phyloP scores from a whole-genome alignment of 176 grass and related monocot species.

The Pontederia paniculata region DNA sequence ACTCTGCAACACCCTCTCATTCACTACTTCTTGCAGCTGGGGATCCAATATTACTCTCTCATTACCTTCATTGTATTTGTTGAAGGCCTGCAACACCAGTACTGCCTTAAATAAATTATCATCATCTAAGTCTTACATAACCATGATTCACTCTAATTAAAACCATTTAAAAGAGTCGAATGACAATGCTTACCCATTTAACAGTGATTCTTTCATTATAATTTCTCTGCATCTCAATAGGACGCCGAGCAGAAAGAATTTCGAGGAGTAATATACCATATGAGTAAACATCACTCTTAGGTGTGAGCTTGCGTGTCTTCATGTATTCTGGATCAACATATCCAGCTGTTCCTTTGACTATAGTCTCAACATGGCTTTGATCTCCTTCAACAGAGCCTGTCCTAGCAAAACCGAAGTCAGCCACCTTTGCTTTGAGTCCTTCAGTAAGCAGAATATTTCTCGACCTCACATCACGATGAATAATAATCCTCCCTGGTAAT shows the following conservation, averaged over 20 bases:
- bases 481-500: slow-evolving; percentile 81
- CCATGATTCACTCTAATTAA: neutral
- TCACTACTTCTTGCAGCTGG: slow-evolving; percentile 30
- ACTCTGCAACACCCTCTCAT: slow-evolving; percentile 32
- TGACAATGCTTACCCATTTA: slow-evolving; percentile 59
- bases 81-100: slow-evolving; percentile 29
- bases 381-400: slow-evolving; percentile 60
- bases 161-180: neutral
- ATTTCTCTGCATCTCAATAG: slow-evolving; percentile 56
- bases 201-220: slow-evolving; percentile 72
- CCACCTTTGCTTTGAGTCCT: slow-evolving; percentile 77
- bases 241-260: slow-evolving; percentile 75
- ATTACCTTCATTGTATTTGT: slow-evolving; percentile 27
- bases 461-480: slow-evolving; percentile 91
- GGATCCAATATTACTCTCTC: slow-evolving; percentile 45
- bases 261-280: slow-evolving; percentile 89
- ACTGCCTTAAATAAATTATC: neutral
- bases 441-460: slow-evolving; percentile 86
- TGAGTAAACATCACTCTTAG: slow-evolving; percentile 92
- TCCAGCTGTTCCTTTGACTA: slow-evolving; percentile 76
- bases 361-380: slow-evolving; percentile 73
- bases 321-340: slow-evolving; percentile 94
- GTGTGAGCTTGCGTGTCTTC: slow-evolving; percentile 56
- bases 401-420: slow-evolving; percentile 94
- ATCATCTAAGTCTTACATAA: neutral